phyloP scores from a whole-genome alignment of 164 flowering plant species.

The Vitis cinerea region DNA sequence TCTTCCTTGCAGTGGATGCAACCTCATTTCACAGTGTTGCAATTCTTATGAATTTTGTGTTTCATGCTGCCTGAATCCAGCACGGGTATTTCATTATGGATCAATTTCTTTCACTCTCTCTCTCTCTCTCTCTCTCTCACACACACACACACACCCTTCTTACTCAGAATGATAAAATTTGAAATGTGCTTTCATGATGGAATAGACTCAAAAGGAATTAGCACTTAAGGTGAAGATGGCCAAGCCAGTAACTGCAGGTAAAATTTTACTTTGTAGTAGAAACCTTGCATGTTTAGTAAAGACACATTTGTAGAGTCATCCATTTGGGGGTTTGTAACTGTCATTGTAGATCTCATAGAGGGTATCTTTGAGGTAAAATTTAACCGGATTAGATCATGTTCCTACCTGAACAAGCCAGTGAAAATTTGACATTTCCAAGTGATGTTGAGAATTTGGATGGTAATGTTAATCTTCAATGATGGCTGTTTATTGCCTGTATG shows the following conservation, averaged over 20 bases:
- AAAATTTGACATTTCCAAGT: background rate
- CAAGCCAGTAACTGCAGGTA: constrained; percentile 86
- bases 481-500: background rate
- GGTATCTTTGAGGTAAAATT: background rate
- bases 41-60: constrained; percentile 91
- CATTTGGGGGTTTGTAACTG: background rate
- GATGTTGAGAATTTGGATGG: background rate
- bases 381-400: background rate
- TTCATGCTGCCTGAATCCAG: constrained; percentile 88
- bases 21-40: constrained; percentile 81
- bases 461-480: background rate
- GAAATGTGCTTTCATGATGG: too few relatives aligned
- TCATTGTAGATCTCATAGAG: background rate
- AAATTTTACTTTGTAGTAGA: background rate
- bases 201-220: constrained; percentile 56
- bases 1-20: constrained; percentile 72
- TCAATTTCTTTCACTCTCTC: background rate
- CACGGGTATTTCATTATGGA: constrained; percentile 33
- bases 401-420: background rate
- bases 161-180: too few relatives aligned
- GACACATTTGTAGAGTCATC: background rate
- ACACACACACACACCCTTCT: too few relatives aligned
- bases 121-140: background rate
- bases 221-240: constrained; percentile 73
- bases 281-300: background rate